These are phyloP conservation scores for Quercus agrifolia DNA, from an alignment of 306 rosid genomes.

Conservation along the genomic window DNA sequence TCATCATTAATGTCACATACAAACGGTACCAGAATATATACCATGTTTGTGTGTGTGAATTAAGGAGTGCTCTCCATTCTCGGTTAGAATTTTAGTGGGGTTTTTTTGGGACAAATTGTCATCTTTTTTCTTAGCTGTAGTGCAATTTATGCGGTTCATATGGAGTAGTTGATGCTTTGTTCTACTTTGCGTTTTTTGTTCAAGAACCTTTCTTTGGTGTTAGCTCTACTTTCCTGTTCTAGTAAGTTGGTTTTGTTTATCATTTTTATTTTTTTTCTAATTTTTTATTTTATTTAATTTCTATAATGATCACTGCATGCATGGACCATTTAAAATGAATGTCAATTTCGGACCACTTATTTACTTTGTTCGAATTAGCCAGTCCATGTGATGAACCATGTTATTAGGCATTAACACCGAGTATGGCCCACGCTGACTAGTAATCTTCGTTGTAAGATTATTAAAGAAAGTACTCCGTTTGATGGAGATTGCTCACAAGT, in stretches of 20 bases:
- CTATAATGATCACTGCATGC: not conserved
- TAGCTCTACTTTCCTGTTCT: not conserved
- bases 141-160: not conserved
- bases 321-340: not conserved
- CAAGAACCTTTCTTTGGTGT: not conserved
- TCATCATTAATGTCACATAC: not conserved
- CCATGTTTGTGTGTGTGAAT: not conserved
- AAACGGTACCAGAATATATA: not conserved
- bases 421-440: not conserved
- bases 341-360: not conserved
- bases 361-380: not conserved
- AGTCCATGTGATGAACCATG: not conserved
- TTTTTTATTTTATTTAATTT: not conserved
- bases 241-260: not conserved
- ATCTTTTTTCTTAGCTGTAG: not conserved
- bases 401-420: too few species aligned
- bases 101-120: not conserved
- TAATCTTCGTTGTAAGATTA: not conserved
- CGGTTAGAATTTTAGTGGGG: not conserved
- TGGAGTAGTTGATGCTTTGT: not conserved
- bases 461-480: not conserved
- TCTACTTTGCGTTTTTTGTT: not conserved
- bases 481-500: not conserved
- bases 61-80: not conserved
- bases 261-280: not conserved